phyloP scores from a whole-genome alignment of 345 rosid species.

The Kernera saxatilis region DNA sequence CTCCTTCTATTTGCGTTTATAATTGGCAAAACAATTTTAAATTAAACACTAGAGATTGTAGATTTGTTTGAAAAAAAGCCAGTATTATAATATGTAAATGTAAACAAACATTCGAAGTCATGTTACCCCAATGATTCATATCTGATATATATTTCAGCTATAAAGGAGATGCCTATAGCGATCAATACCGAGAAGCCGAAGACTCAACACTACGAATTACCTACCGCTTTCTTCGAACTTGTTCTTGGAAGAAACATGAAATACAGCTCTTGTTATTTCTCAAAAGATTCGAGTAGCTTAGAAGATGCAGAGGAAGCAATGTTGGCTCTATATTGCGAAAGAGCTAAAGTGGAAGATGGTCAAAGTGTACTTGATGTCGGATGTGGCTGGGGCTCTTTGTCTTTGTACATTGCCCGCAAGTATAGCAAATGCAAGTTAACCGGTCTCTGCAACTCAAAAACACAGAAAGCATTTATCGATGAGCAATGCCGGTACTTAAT shows the following conservation, averaged over 20 bases:
- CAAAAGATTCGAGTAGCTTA: constrained; percentile 44
- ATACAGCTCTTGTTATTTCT: constrained; percentile 81
- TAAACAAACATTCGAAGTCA: background rate
- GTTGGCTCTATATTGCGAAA: constrained; percentile 69
- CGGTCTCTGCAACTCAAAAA: constrained; percentile 79
- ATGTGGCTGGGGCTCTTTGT: constrained; percentile 92
- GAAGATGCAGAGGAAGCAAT: constrained; percentile 81
- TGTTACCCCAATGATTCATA: background rate
- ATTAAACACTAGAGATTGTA: background rate
- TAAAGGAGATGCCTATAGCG: constrained; percentile 79
- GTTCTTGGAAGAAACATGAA: constrained; percentile 72
- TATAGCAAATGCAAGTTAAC: constrained; percentile 61
- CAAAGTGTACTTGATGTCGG: constrained; percentile 78
- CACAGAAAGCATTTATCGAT: constrained; percentile 62
- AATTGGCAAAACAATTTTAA: no score
- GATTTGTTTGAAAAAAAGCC: background rate
- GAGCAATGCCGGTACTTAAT: constrained; percentile 55
- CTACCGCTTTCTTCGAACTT: constrained; percentile 79
- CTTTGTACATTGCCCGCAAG: constrained; percentile 62
- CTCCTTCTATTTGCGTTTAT: no score
- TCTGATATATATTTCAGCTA: constrained; percentile 34
- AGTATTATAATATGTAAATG: background rate
- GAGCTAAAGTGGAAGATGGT: constrained; percentile 65
- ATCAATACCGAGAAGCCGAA: constrained; percentile 60
- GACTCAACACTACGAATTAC: constrained; percentile 75